These are phyloP conservation scores for Pichia manshurica DNA, from an alignment of 805 yeast genomes.

Conservation along the genomic window DNA sequence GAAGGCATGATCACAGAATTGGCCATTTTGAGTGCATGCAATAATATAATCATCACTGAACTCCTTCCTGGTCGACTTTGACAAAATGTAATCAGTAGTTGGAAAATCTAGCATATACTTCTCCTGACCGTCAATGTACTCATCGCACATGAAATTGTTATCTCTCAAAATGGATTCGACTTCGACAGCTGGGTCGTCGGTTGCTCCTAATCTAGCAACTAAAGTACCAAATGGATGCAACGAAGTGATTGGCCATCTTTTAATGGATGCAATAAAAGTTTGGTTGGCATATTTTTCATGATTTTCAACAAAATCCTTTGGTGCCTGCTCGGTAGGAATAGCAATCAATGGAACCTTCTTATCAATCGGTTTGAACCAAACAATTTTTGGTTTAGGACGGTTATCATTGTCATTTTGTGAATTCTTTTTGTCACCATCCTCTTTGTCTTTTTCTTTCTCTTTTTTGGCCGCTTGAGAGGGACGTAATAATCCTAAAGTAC, in stretches of 20 bases:
- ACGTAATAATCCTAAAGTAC: slow-evolving; percentile 86
- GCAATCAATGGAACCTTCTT: slow-evolving; percentile 97
- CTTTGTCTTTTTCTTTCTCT: slow-evolving; percentile 36
- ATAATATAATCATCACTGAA: slow-evolving; percentile 57
- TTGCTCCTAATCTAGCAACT: slow-evolving; percentile 77
- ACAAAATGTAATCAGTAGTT: slow-evolving; percentile 32
- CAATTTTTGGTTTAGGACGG: slow-evolving; percentile 73
- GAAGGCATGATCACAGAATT: slow-evolving; percentile 68
- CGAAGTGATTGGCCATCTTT: slow-evolving; percentile 99
- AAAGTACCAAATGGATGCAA: slow-evolving; percentile 96
- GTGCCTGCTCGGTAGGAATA: slow-evolving; percentile 97
- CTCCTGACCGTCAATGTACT: slow-evolving; percentile 48
- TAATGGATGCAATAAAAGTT: slow-evolving; percentile 88
- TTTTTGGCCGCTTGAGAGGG: slow-evolving; percentile 90
- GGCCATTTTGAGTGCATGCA: slow-evolving; percentile 55
- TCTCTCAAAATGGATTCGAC: slow-evolving; percentile 86
- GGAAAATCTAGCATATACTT: slow-evolving; percentile 34
- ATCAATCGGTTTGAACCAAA: slow-evolving; percentile 98
- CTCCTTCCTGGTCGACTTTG: slow-evolving; percentile 40
- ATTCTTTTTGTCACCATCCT: background rate
- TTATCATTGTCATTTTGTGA: slow-evolving; percentile 15
- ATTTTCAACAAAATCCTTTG: slow-evolving; percentile 88
- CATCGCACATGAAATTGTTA: slow-evolving; percentile 76
- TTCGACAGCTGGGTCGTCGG: slow-evolving; percentile 72
- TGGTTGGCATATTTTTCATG: slow-evolving; percentile 78